Percentiles rank a stretch among this genome's conserved stretches.
Conservation (phyloP, 345 rosid genomes). For the Conringia planisiliqua region DNA sequence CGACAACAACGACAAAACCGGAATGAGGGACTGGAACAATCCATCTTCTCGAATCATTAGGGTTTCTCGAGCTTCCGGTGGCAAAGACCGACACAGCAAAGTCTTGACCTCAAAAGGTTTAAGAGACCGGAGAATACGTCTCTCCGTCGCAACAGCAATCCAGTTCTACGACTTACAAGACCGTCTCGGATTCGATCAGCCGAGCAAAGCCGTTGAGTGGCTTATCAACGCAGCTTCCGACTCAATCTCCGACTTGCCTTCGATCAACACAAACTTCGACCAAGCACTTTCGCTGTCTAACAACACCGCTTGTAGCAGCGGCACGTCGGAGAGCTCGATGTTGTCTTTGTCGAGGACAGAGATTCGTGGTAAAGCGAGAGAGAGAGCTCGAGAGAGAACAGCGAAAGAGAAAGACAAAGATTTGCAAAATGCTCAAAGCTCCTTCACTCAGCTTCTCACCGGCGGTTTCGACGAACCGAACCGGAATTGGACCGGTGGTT, state of each 20-base stretch:
- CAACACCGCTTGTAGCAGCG: constrained; percentile 78
- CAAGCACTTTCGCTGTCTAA: constrained; percentile 46
- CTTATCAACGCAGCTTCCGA: constrained; percentile 78
- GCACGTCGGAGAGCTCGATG: constrained; percentile 86
- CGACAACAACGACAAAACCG: constrained; percentile 36
- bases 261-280: constrained; percentile 49
- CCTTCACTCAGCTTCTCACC: constrained; percentile 85
- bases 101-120: constrained; percentile 88
- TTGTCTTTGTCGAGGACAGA: constrained; percentile 73
- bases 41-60: constrained; percentile 80
- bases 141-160: constrained; percentile 83
- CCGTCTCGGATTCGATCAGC: constrained; percentile 88
- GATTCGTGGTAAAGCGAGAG: constrained; percentile 63
- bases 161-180: constrained; percentile 95
- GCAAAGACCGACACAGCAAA: constrained; percentile 96
- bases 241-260: constrained; percentile 79
- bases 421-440: constrained; percentile 40
- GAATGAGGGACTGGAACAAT: constrained; percentile 50
- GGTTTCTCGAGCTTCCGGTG: constrained; percentile 94
- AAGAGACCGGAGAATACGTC: constrained; percentile 79
- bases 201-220: constrained; percentile 98
- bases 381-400: constrained; percentile 77
- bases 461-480: constrained; percentile 45
- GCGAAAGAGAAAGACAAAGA: constrained; percentile 78
- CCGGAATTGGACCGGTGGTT: constrained; percentile 43